Evolutionary conservation across 495 filamentous ascomycete species (phyloP).

Genomic region (Choiromyces venosus): DNA sequence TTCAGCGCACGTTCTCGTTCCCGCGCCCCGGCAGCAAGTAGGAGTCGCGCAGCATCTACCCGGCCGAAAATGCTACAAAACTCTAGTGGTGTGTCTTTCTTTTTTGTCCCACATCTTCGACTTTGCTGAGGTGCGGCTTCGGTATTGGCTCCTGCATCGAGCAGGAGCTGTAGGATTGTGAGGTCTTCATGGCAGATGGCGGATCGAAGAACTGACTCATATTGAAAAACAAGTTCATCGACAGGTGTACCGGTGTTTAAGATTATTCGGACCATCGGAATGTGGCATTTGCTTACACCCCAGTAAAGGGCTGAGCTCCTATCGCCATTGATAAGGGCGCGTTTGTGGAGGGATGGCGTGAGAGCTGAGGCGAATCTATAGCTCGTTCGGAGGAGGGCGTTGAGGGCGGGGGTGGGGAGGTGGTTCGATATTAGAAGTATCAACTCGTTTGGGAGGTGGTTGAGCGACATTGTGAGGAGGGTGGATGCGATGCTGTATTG

Average conservation of each 20-base stretch:
- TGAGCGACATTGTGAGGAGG: slow-evolving; percentile 17
- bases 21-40: background rate
- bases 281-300: slow-evolving; percentile 17
- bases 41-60: background rate
- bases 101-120: slow-evolving; percentile 21
- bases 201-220: slow-evolving; percentile 19
- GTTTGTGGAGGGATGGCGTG: slow-evolving; percentile 21
- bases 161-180: slow-evolving; percentile 22
- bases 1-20: background rate
- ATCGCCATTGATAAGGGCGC: slow-evolving; percentile 11
- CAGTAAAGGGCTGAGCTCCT: slow-evolving; percentile 17
- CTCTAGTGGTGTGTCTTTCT: slow-evolving; percentile 7
- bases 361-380: slow-evolving; percentile 17
- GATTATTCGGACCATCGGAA: slow-evolving; percentile 15
- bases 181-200: slow-evolving; percentile 8
- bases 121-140: background rate
- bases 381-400: slow-evolving; percentile 18
- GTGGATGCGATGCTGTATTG: background rate
- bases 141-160: slow-evolving; percentile 24
- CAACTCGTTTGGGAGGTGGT: slow-evolving; percentile 27
- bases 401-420: slow-evolving; percentile 23
- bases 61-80: background rate
- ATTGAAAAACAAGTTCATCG: background rate
- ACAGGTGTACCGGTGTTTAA: slow-evolving; percentile 18
- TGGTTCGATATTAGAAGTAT: slow-evolving; percentile 22